Percentiles rank a stretch among this genome's conserved stretches.
Conservation (phyloP, 805 yeast species). For the Barnettozyma californica region DNA sequence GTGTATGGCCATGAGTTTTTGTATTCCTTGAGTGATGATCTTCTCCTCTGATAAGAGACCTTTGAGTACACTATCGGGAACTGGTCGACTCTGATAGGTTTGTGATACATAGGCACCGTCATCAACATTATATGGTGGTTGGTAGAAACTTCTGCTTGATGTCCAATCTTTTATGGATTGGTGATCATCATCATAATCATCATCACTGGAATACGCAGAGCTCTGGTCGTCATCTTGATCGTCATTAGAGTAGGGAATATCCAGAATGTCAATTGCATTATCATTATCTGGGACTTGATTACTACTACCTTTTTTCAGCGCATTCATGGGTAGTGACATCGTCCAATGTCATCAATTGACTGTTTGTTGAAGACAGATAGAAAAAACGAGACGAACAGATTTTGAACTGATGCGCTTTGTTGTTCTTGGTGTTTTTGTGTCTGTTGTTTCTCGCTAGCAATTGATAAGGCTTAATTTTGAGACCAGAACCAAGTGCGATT, state of each 20-base stretch:
- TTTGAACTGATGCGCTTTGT: too few species aligned
- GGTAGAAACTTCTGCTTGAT: not conserved
- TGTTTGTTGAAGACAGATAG: not conserved
- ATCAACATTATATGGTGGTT: too few species aligned
- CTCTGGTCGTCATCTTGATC: not conserved
- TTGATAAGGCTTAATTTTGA: too few species aligned
- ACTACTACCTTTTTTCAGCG: not conserved
- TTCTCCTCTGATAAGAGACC: constrained; percentile 19
- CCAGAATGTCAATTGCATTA: not conserved
- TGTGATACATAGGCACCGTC: not conserved
- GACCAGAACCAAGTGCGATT: not conserved
- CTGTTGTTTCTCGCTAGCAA: not conserved
- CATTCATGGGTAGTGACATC: not conserved
- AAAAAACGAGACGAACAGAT: not conserved
- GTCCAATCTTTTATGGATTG: not conserved
- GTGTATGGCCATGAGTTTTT: constrained; percentile 22
- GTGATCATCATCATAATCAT: not conserved
- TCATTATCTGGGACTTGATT: not conserved
- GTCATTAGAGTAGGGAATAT: constrained; percentile 9
- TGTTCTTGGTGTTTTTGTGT: too few species aligned
- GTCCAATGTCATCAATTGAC: too few species aligned
- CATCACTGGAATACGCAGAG: not conserved
- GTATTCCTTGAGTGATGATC: constrained; percentile 11
- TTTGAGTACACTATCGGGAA: constrained; percentile 12
- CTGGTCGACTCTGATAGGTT: not conserved